phyloP scores from a whole-genome alignment of 2,329 filamentous ascomycete genomes.

The Fusarium clavum region DNA sequence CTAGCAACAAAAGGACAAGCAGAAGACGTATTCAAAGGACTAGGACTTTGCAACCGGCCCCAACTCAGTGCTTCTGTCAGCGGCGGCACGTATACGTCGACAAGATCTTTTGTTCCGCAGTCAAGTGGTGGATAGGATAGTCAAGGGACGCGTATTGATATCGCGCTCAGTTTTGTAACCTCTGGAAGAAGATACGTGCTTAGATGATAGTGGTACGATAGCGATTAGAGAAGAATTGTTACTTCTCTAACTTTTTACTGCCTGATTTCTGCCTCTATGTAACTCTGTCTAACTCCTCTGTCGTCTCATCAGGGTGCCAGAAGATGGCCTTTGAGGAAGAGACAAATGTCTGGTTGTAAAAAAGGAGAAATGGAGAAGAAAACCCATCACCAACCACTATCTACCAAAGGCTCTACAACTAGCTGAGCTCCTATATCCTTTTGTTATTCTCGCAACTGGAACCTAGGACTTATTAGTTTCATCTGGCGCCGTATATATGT shows the following conservation, averaged over 20 bases:
- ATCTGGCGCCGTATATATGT: too few relatives aligned
- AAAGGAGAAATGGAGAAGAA: too few relatives aligned
- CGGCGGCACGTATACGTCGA: background rate
- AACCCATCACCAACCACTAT: too few relatives aligned
- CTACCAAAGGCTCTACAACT: too few relatives aligned
- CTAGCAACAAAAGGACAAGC: background rate
- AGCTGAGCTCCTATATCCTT: too few relatives aligned
- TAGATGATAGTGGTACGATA: background rate
- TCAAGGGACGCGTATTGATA: accelerated
- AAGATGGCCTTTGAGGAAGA: too few relatives aligned
- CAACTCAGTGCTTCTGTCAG: background rate
- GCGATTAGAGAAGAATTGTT: accelerated
- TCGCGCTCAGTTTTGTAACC: background rate
- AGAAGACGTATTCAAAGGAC: background rate
- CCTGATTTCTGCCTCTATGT: background rate
- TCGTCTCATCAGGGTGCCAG: too few relatives aligned
- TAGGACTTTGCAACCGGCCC: background rate
- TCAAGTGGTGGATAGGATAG: background rate
- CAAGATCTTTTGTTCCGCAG: background rate
- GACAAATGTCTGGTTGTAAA: too few relatives aligned
- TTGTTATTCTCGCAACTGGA: too few relatives aligned
- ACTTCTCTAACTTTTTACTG: background rate
- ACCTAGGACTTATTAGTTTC: too few relatives aligned
- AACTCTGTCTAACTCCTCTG: too few relatives aligned
- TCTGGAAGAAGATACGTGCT: background rate